These are phyloP conservation scores for Raffaelea deltoideospora DNA, from an alignment of 2,329 filamentous ascomycete genomes.

Conservation along the genomic window DNA sequence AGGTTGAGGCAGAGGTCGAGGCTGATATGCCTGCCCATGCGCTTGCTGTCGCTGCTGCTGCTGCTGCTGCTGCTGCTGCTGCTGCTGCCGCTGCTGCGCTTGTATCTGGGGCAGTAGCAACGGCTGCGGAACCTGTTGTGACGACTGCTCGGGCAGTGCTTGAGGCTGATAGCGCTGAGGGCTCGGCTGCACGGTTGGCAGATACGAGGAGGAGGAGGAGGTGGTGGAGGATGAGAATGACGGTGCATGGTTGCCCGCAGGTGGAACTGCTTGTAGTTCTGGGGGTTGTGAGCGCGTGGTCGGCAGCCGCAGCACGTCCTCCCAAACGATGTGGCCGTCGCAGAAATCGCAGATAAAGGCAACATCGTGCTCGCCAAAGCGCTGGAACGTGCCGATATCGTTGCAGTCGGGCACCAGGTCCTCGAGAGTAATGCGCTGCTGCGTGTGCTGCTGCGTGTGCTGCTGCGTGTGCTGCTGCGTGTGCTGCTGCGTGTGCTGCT, in stretches of 20 bases:
- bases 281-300: constrained; percentile 19
- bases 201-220: background rate
- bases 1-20: too few relatives aligned
- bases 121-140: background rate
- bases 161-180: background rate
- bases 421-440: too few relatives aligned
- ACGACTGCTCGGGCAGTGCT: background rate
- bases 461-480: too few relatives aligned
- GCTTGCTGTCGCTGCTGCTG: too few relatives aligned
- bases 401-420: constrained; percentile 35
- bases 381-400: constrained; percentile 37
- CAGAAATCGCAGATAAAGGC: constrained; percentile 48
- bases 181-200: too few relatives aligned
- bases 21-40: too few relatives aligned
- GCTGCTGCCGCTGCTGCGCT: too few relatives aligned
- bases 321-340: constrained; percentile 44
- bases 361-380: constrained; percentile 36
- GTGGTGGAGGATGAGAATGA: background rate
- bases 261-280: too few relatives aligned
- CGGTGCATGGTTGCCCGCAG: constrained; percentile 9
- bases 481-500: too few relatives aligned
- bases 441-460: too few relatives aligned
- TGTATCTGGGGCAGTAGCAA: background rate
- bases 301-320: constrained; percentile 38
- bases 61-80: too few relatives aligned